Evolutionary conservation across 257 asterid species (phyloP).

Genomic region (Ligustrum vulgare): DNA sequence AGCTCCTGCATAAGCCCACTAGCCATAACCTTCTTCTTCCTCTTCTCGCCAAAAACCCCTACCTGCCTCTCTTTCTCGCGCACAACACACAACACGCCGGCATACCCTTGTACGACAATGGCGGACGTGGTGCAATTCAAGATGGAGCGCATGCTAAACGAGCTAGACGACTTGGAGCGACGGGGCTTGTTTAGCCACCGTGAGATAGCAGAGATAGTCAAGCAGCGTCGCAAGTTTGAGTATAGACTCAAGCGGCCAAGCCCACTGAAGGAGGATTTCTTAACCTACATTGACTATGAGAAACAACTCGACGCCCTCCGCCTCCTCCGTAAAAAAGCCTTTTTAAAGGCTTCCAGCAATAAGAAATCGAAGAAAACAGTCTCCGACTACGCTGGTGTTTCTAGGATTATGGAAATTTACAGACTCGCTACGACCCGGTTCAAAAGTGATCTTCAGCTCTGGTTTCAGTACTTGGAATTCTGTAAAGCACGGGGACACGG

Average conservation of each 20-base stretch:
- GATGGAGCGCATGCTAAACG: slow-evolving; percentile 91
- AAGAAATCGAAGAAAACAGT: slow-evolving; percentile 56
- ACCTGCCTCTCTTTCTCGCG: background rate
- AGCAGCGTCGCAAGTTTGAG: slow-evolving; percentile 91
- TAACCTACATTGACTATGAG: slow-evolving; percentile 74
- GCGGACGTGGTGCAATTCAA: slow-evolving; percentile 89
- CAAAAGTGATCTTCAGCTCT: slow-evolving; percentile 83
- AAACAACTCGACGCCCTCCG: slow-evolving; percentile 76
- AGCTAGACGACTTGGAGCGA: slow-evolving; percentile 78
- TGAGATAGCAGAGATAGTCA: slow-evolving; percentile 85
- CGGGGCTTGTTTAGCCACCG: slow-evolving; percentile 71
- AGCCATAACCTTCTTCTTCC: background rate
- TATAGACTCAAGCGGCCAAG: slow-evolving; percentile 87
- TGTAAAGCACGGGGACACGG: slow-evolving; percentile 71
- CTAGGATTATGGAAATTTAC: slow-evolving; percentile 72
- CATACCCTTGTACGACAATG: slow-evolving; percentile 33
- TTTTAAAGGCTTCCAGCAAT: slow-evolving; percentile 33
- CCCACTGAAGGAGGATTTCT: slow-evolving; percentile 73
- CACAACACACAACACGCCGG: background rate
- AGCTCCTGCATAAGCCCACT: slow-evolving; percentile 30
- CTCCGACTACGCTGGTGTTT: slow-evolving; percentile 69
- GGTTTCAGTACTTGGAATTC: slow-evolving; percentile 96
- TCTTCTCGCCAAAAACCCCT: background rate
- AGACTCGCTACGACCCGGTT: slow-evolving; percentile 78
- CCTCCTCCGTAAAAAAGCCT: slow-evolving; percentile 60